These are phyloP conservation scores for Trypanosoma melophagium DNA, from an alignment of 208 protist genomes.

Conservation along the genomic window DNA sequence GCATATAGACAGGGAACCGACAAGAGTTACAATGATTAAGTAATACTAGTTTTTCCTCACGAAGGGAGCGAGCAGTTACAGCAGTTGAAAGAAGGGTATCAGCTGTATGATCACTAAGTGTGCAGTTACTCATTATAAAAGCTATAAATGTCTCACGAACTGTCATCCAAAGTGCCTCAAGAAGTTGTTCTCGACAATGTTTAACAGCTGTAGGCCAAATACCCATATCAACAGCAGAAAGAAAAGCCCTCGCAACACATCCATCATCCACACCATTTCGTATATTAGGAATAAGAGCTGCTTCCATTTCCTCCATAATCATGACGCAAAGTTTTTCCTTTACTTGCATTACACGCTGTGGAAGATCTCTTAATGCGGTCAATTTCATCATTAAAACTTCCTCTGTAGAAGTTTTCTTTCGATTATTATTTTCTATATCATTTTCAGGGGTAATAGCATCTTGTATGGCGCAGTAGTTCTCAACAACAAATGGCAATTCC, in stretches of 20 bases:
- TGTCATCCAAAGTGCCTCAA: conserved; percentile 37
- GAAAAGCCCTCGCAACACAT: conserved; percentile 1
- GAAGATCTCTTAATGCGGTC: conserved; percentile 15
- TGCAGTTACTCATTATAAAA: conserved; percentile 46
- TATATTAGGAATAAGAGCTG: conserved; percentile 18
- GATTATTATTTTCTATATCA: not conserved
- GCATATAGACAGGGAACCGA: conserved; percentile 38
- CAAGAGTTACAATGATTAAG: conserved; percentile 34
- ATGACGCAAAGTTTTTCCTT: conserved; percentile 27
- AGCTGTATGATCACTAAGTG: conserved; percentile 55
- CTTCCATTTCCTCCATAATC: conserved; percentile 42
- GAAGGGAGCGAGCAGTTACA: conserved; percentile 19
- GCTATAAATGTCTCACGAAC: conserved; percentile 49
- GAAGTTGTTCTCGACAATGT: conserved; percentile 25
- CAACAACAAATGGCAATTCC: conserved; percentile 55
- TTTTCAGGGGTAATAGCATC: not conserved
- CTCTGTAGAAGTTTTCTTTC: not conserved
- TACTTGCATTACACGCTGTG: conserved; percentile 17
- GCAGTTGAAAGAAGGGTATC: conserved; percentile 55
- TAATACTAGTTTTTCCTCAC: conserved; percentile 35
- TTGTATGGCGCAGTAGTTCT: conserved; percentile 23
- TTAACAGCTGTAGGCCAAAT: conserved; percentile 37
- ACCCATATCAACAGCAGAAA: conserved; percentile 31
- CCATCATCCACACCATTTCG: conserved; percentile 24
- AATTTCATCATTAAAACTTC: conserved; percentile 5